These are phyloP conservation scores for Metarhizium robertsii DNA, from an alignment of 2,329 filamentous ascomycete species.

Conservation along the genomic window DNA sequence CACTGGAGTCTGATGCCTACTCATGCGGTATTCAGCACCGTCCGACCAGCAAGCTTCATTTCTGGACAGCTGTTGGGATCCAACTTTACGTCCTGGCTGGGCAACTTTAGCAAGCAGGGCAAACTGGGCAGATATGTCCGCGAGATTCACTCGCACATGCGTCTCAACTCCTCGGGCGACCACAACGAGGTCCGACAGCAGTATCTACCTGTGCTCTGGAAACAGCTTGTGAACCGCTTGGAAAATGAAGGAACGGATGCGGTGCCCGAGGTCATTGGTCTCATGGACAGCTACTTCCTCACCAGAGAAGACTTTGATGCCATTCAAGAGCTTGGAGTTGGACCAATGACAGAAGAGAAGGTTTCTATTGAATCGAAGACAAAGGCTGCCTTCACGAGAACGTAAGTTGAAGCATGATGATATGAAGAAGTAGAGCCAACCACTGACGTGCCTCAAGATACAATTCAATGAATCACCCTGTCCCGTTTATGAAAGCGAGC, in stretches of 20 bases:
- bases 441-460: conserved; percentile 45
- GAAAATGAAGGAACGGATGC: conserved; percentile 72
- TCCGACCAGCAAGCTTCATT: conserved; percentile 79
- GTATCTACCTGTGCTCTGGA: conserved; percentile 84
- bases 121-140: conserved; percentile 74
- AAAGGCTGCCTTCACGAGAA: conserved; percentile 81
- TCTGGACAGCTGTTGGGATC: conserved; percentile 68
- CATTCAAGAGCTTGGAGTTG: conserved; percentile 84
- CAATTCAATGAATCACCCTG: conserved; percentile 74
- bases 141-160: conserved; percentile 96
- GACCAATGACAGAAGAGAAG: conserved; percentile 65
- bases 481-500: conserved; percentile 94
- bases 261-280: conserved; percentile 73
- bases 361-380: conserved; percentile 76
- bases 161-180: conserved; percentile 80
- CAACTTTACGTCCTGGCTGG: conserved; percentile 83
- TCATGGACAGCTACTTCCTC: conserved; percentile 96
- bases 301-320: conserved; percentile 93
- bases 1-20: conserved; percentile 98
- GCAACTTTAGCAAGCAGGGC: conserved; percentile 83
- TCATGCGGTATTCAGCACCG: conserved; percentile 91
- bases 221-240: conserved; percentile 64
- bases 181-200: conserved; percentile 90
- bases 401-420: conserved; percentile 44
- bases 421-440: background rate